Evolutionary conservation across 139 green algal genomes (phyloP), one percentile per base, ranked within the genome.

Genomic region (Zygnema circumcarinatum): DNA sequence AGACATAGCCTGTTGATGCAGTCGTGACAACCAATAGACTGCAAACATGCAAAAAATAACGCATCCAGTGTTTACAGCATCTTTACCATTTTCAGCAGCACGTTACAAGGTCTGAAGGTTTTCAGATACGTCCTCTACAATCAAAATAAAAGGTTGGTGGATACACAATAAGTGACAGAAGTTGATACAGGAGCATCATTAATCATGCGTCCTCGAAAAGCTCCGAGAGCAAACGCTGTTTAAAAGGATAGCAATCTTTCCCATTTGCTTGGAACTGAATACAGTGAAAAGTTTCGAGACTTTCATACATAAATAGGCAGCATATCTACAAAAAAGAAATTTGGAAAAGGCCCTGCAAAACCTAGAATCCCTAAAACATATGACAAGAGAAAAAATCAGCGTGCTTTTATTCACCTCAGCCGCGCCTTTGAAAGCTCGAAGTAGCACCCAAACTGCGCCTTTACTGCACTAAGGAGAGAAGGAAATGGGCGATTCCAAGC

Each of bases 11-110:
- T n/a, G 93, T 94, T 7, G 91, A 88, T 3, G 96, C 93, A 21
- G 96, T 98, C 1, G 95, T 86, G 22, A 96, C 95, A 38, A 99
- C 97, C 40, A 99, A 91, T 0, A 92, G 86, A 78, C 94, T 97
- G 85, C 33, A 78, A 78, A 7, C 47, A 62, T 7, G 7, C 7
- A 62, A 16, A 7, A 62, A 62, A 62, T 25, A 16, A 62, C 47
- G 16, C 7, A 62, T n/a, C n/a, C n/a, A n/a, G n/a, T n/a, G n/a
- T n/a, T n/a, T n/a, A n/a, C n/a, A n/a, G n/a, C n/a, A n/a, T n/a
- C n/a, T n/a, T n/a, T n/a, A n/a, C n/a, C n/a, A n/a, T n/a, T n/a
- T n/a, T n/a, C n/a, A n/a, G n/a, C n/a, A n/a, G n/a, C 56, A 72
- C 20, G 72, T 22, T 79, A 25, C 25, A 21, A 22, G 38, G 21